Percentiles rank a stretch among this genome's conserved stretches.
These are phyloP conservation scores for Cladophialophora immunda DNA, from an alignment of 2,329 filamentous ascomycete genomes.

Conservation along the genomic window DNA sequence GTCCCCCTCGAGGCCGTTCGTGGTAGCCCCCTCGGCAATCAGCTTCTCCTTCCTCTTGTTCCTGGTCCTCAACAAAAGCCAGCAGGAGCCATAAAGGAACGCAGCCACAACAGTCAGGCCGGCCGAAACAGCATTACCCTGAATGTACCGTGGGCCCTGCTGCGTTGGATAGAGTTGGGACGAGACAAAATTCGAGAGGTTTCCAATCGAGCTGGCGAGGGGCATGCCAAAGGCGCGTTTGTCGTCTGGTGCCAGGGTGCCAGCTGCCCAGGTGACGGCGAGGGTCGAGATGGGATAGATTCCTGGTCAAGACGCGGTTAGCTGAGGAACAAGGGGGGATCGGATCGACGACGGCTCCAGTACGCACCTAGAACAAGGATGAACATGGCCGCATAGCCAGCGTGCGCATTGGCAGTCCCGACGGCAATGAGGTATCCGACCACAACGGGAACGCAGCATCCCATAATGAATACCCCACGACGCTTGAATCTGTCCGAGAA, in stretches of 20 bases:
- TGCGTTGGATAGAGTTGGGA: slow-evolving; percentile 47
- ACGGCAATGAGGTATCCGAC: slow-evolving; percentile 48
- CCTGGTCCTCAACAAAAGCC: slow-evolving; percentile 42
- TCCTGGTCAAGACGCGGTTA: slow-evolving; percentile 33
- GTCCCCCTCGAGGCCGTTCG: slow-evolving; percentile 43
- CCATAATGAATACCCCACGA: slow-evolving; percentile 45
- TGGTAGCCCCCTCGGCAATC: slow-evolving; percentile 42
- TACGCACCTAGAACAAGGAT: slow-evolving; percentile 35
- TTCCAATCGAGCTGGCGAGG: slow-evolving; percentile 43
- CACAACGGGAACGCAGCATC: slow-evolving; percentile 44
- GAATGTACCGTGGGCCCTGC: slow-evolving; percentile 46
- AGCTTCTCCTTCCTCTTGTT: slow-evolving; percentile 45
- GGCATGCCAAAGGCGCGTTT: slow-evolving; percentile 47
- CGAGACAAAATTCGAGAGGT: slow-evolving; percentile 43
- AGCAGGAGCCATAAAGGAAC: slow-evolving; percentile 37
- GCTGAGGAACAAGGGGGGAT: not conserved
- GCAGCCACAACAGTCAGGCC: slow-evolving; percentile 43
- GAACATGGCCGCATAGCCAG: slow-evolving; percentile 49
- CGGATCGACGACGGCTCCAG: not conserved
- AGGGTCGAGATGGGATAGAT: slow-evolving; percentile 43
- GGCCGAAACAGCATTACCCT: slow-evolving; percentile 41
- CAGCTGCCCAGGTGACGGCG: slow-evolving; percentile 46
- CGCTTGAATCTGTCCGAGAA: slow-evolving; percentile 46
- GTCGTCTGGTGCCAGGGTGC: slow-evolving; percentile 46
- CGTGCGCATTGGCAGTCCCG: slow-evolving; percentile 42